phyloP scores from a whole-genome alignment of 176 grass and related monocot species.

The Pharus latifolius region DNA sequence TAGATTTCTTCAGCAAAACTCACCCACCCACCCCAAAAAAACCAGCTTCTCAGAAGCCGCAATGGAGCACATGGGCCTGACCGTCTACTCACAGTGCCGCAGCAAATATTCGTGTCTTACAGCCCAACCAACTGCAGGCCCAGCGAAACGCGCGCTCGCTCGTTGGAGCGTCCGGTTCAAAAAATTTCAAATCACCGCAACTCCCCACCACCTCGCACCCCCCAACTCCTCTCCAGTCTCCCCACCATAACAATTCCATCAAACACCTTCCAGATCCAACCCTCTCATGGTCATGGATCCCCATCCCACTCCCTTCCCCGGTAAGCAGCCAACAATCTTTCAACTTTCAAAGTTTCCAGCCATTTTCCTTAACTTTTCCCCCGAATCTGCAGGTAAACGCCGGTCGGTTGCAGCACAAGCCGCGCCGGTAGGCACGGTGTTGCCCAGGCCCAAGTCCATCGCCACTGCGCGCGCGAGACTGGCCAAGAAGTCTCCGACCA shows the following conservation, averaged over 20 bases:
- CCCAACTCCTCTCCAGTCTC: not conserved
- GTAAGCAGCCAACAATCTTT: not conserved
- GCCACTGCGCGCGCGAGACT: constrained; percentile 7
- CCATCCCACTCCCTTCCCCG: constrained; percentile 37
- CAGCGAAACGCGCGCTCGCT: not conserved
- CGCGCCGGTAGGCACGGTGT: not conserved
- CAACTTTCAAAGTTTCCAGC: not conserved
- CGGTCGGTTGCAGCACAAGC: not conserved
- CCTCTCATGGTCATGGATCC: constrained; percentile 20
- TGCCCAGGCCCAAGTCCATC: constrained; percentile 17
- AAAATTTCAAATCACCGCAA: constrained; percentile 33
- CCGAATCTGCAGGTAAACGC: constrained; percentile 16
- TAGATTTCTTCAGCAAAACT: too few relatives aligned
- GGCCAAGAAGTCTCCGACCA: constrained; percentile 12
- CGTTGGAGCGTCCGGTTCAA: constrained; percentile 19
- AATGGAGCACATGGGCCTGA: too few relatives aligned
- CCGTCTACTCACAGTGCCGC: too few relatives aligned
- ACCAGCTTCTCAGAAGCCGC: too few relatives aligned
- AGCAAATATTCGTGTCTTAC: too few relatives aligned
- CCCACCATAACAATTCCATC: not conserved
- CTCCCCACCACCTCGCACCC: not conserved
- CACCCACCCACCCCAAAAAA: too few relatives aligned
- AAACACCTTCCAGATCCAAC: not conserved
- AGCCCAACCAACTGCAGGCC: not conserved
- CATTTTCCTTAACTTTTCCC: not conserved